Evolutionary conservation across 2,329 filamentous ascomycete genomes (phyloP).

Genomic region (Parastagonospora avenae): DNA sequence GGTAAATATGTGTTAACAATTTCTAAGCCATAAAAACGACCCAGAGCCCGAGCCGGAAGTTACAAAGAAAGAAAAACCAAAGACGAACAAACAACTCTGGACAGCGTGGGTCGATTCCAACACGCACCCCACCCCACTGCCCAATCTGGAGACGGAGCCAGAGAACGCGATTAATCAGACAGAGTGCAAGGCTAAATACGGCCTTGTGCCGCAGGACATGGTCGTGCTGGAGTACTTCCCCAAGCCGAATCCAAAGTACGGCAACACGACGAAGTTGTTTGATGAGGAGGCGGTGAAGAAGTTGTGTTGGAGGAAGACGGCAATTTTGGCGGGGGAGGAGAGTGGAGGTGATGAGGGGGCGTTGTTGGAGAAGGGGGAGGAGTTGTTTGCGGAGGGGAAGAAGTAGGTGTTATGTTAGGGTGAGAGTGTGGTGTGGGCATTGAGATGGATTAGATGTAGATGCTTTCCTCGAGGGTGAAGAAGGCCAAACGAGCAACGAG

Average conservation of each 20-base stretch:
- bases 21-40: constrained; percentile 4
- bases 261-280: constrained; percentile 20
- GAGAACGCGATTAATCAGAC: constrained; percentile 14
- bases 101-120: constrained; percentile 6
- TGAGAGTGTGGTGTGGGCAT: too few relatives aligned
- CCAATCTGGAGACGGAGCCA: constrained; percentile 13
- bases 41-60: neutral
- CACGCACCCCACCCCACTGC: neutral
- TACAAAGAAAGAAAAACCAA: neutral
- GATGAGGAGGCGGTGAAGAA: constrained; percentile 6
- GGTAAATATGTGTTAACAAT: too few relatives aligned
- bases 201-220: constrained; percentile 11
- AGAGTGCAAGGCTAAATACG: constrained; percentile 11
- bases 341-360: constrained; percentile 3
- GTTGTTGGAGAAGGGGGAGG: constrained; percentile 6
- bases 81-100: constrained; percentile 16
- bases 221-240: constrained; percentile 11
- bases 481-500: too few relatives aligned
- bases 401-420: neutral
- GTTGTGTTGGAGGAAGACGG: constrained; percentile 14
- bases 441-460: too few relatives aligned
- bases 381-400: constrained; percentile 16
- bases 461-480: too few relatives aligned
- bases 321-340: constrained; percentile 10
- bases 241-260: constrained; percentile 14